phyloP scores from a whole-genome alignment of 495 filamentous ascomycete genomes.

The Coniosporium apollinis region DNA sequence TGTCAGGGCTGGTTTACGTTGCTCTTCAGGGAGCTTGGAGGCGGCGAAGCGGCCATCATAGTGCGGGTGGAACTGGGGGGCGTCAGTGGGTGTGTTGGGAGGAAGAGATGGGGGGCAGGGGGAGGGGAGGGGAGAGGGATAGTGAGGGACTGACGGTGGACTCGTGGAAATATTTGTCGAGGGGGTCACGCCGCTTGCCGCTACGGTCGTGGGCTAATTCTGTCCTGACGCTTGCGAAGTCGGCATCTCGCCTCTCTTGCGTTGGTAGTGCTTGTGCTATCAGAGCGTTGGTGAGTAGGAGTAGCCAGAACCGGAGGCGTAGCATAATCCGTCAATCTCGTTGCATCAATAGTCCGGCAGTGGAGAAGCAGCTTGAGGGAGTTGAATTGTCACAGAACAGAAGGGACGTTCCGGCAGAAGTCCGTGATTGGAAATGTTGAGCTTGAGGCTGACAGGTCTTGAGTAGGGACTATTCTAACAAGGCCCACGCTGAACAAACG shows the following conservation, averaged over 20 bases:
- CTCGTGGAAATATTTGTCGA: constrained; percentile 20
- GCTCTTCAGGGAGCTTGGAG: constrained; percentile 2
- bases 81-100: background rate
- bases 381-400: too few relatives aligned
- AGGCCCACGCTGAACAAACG: too few relatives aligned
- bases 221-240: constrained; percentile 8
- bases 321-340: too few relatives aligned
- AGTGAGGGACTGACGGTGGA: constrained; percentile 8
- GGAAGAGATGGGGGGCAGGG: background rate
- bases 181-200: constrained; percentile 8
- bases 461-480: too few relatives aligned
- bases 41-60: constrained; percentile 23
- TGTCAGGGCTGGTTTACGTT: constrained; percentile 25
- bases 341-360: too few relatives aligned
- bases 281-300: too few relatives aligned
- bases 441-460: too few relatives aligned
- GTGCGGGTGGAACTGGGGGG: constrained; percentile 18
- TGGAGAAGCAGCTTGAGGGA: too few relatives aligned
- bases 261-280: background rate
- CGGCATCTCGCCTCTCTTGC: constrained; percentile 1
- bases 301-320: too few relatives aligned
- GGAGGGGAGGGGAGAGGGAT: background rate
- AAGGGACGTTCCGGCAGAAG: too few relatives aligned
- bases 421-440: too few relatives aligned
- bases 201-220: constrained; percentile 6